Conservation (phyloP, 2,329 filamentous ascomycete species). For the Alternaria panax region DNA sequence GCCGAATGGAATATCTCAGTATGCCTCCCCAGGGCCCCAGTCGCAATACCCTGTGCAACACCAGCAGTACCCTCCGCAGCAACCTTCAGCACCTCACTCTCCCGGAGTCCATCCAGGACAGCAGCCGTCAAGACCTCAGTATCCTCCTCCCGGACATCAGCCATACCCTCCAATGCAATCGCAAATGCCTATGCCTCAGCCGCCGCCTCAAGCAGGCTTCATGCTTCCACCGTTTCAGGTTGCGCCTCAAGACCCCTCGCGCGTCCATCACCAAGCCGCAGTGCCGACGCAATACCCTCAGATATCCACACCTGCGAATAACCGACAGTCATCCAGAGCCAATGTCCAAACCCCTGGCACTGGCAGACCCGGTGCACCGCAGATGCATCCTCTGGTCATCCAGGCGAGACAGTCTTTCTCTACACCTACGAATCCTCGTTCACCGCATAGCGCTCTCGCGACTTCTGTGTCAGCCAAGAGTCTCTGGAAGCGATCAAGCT, state of each 20-base stretch:
- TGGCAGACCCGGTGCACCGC: constrained; percentile 25
- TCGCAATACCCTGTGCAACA: constrained; percentile 42
- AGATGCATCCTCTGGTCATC: constrained; percentile 33
- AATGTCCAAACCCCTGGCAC: constrained; percentile 25
- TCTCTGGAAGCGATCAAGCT: constrained; percentile 37
- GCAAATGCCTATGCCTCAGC: constrained; percentile 44
- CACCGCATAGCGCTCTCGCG: constrained; percentile 33
- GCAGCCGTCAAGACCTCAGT: constrained; percentile 39
- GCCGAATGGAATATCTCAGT: constrained; percentile 35
- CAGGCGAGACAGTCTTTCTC: constrained; percentile 37
- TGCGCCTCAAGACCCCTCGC: constrained; percentile 53
- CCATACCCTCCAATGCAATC: constrained; percentile 41
- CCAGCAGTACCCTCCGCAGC: constrained; percentile 36
- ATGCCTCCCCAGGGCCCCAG: constrained; percentile 33
- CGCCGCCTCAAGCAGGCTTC: constrained; percentile 54
- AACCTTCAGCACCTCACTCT: constrained; percentile 41
- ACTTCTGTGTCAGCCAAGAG: constrained; percentile 44
- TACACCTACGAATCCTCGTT: constrained; percentile 35
- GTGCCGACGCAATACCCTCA: constrained; percentile 36
- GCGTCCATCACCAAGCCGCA: constrained; percentile 44
- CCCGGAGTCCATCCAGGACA: constrained; percentile 40
- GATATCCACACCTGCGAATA: constrained; percentile 38
- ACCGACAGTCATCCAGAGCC: constrained; percentile 22
- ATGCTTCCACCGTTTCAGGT: constrained; percentile 59
- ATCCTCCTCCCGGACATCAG: constrained; percentile 41